Conservation (phyloP, 352 stramenopile genomes). For the Phytophthora citricola region DNA sequence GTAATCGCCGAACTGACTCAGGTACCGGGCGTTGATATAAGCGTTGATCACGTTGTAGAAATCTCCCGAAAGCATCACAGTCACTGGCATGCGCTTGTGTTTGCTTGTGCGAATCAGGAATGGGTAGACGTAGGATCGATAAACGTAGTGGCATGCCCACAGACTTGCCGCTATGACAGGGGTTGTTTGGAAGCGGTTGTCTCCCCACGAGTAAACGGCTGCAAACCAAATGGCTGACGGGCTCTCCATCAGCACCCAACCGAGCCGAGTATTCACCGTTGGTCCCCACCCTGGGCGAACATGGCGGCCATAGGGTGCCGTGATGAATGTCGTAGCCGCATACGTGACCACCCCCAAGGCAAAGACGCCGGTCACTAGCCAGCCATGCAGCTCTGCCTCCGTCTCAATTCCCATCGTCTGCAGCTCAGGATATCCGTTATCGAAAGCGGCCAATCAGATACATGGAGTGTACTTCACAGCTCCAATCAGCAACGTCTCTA, state of each 20-base stretch:
- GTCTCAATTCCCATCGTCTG: constrained; percentile 26
- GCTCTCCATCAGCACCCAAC: constrained; percentile 79
- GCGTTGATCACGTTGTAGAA: constrained; percentile 80
- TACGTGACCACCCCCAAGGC: constrained; percentile 61
- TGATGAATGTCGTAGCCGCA: constrained; percentile 56
- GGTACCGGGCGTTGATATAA: constrained; percentile 72
- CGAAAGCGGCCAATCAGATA: constrained; percentile 13
- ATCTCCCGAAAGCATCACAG: constrained; percentile 56
- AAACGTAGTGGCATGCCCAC: constrained; percentile 74
- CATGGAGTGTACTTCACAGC: no score
- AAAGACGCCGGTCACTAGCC: constrained; percentile 61
- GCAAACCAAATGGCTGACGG: constrained; percentile 71
- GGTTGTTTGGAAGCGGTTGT: constrained; percentile 43
- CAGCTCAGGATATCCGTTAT: neutral
- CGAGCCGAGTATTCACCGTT: constrained; percentile 58
- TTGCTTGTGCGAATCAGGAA: constrained; percentile 66
- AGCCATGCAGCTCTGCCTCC: constrained; percentile 61
- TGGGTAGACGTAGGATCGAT: constrained; percentile 74
- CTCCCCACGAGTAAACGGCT: constrained; percentile 53
- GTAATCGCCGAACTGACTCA: constrained; percentile 73
- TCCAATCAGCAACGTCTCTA: no score
- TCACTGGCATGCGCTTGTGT: constrained; percentile 69
- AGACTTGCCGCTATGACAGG: constrained; percentile 58
- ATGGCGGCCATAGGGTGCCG: constrained; percentile 70
- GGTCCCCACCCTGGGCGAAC: constrained; percentile 62